phyloP scores from a whole-genome alignment of 192 early-diverging fungal genomes.

The Backusella luteola region DNA sequence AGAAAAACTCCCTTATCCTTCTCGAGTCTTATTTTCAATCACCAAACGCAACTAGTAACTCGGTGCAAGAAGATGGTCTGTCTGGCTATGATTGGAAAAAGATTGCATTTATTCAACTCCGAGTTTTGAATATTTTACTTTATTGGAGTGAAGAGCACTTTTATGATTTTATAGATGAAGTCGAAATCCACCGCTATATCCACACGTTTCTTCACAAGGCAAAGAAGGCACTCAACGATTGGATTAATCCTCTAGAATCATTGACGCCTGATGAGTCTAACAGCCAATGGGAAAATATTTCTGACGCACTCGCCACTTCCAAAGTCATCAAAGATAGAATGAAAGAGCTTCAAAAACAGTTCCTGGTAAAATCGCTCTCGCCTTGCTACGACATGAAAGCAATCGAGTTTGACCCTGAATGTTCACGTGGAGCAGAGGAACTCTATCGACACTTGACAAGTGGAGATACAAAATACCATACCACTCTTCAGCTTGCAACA shows the following conservation, averaged over 20 bases:
- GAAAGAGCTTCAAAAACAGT: not conserved
- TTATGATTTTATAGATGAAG: constrained; percentile 64
- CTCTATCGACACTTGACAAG: constrained; percentile 21
- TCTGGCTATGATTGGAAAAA: constrained; percentile 32
- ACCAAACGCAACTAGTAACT: not conserved
- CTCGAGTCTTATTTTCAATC: constrained; percentile 11
- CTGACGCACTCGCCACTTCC: not conserved
- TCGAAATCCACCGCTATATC: constrained; percentile 23
- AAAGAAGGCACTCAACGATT: constrained; percentile 10
- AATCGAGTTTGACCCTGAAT: constrained; percentile 13
- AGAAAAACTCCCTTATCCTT: not conserved
- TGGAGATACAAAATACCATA: constrained; percentile 10
- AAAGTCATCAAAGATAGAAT: constrained; percentile 9
- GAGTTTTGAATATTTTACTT: constrained; percentile 53
- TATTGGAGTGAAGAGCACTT: constrained; percentile 63
- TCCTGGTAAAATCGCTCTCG: constrained; percentile 12
- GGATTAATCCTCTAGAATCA: constrained; percentile 6
- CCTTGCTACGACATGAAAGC: constrained; percentile 29
- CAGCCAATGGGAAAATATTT: not conserved
- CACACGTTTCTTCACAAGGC: constrained; percentile 5
- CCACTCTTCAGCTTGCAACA: constrained; percentile 2
- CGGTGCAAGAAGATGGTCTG: not conserved
- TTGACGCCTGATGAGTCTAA: not conserved
- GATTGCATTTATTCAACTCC: constrained; percentile 37
- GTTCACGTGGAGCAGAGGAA: constrained; percentile 14